Base-by-base conservation (phyloP, 441 rosid genomes). In the Dalechampia spathulata region DNA sequence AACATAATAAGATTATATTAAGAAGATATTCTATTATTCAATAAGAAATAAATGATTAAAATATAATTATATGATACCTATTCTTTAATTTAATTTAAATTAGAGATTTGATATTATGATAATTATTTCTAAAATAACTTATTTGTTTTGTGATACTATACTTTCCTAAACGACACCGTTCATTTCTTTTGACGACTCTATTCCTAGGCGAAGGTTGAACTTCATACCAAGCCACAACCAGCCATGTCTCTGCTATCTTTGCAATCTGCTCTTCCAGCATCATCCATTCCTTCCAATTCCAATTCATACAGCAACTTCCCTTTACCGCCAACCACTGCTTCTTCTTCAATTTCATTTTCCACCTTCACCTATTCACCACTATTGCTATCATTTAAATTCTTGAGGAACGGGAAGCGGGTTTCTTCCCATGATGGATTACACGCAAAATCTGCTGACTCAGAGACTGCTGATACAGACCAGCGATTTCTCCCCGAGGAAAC, bases 371-470 rank as follows among this genome's bases (percentile, higher is more conserved):
- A 55, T 40, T 47, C 63, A 40, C 41, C 32, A n/a, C 13, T 25
- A 1, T 55, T 16, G 64, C 6, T 62, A 27, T 17, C 34, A 3
- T 8, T 30, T 30, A 51, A 22, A 25, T 46, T 26, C 13, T 61
- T 48, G n/a, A 23, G 59, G 45, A 58, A 52, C 21, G 16, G 45
- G 32, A 65, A 14, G 5, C 34, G 72, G 71, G 63, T 67, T 56
- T 38, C 50, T 38, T 30, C 37, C 54, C 65, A 58, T 50, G 41
- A 20, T 53, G 66, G 71, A 60, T 4, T 69, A 26, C 54, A 19
- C 38, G 71, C 62, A 28, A 75, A 78, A 64, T 54, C 73, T 15
- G 63, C 68, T 36, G 66, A 61, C 10, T 54, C 68, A 37, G 74
- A 75, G 38, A 52, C 68, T 37, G 75, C 65, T 19, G 32, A 39